A percentile compares a stretch with the other conserved stretches of the same genome.
Evolutionary conservation across 2,329 filamentous ascomycete genomes (phyloP).

Genomic region (Zymoseptoria brevis): DNA sequence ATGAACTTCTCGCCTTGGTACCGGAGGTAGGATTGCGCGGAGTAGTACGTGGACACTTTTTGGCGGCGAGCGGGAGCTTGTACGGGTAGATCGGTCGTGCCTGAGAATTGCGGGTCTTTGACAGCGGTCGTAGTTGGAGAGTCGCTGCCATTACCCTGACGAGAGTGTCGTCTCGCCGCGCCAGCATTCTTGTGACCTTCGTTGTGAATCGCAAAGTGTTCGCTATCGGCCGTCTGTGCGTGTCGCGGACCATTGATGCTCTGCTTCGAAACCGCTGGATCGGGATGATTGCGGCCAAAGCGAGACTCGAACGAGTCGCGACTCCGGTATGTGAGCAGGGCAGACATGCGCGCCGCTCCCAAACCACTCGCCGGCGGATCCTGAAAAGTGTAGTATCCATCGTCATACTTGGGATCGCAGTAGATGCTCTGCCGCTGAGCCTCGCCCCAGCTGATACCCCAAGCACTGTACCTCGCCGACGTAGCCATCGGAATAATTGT

Average conservation of each 20-base stretch:
- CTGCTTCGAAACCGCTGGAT: constrained; percentile 66
- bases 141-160: not conserved
- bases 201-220: constrained; percentile 47
- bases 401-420: constrained; percentile 95
- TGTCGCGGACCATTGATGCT: constrained; percentile 65
- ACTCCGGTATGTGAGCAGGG: constrained; percentile 88
- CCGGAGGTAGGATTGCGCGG: constrained; percentile 90
- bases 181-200: constrained; percentile 43
- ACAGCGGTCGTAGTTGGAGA: constrained; percentile 18
- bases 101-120: constrained; percentile 42
- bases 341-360: constrained; percentile 92
- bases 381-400: constrained; percentile 84
- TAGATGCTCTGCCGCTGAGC: constrained; percentile 91
- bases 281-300: constrained; percentile 87
- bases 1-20: constrained; percentile 98
- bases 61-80: constrained; percentile 29
- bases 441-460: constrained; percentile 87
- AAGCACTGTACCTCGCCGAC: constrained; percentile 75
- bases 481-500: constrained; percentile 78
- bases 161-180: constrained; percentile 33
- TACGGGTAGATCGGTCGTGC: constrained; percentile 31
- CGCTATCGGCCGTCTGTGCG: constrained; percentile 34
- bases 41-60: constrained; percentile 71
- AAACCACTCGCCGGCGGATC: constrained; percentile 82
- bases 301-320: constrained; percentile 94